These are phyloP conservation scores for Chytriomyces sp. DNA, from an alignment of 192 early-diverging fungal species.

Conservation along the genomic window DNA sequence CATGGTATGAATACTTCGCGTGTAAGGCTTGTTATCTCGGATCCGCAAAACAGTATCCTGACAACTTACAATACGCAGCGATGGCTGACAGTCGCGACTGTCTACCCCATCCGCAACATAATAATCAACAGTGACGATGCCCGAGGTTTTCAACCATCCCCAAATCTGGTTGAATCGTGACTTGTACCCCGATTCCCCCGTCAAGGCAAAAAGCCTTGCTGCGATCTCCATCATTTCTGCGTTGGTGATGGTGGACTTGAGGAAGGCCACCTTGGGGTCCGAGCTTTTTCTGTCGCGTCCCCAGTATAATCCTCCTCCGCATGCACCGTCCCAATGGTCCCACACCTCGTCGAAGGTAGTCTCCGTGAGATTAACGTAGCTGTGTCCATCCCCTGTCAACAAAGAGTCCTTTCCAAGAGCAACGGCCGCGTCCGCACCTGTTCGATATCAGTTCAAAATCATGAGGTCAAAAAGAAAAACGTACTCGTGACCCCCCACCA, in stretches of 20 bases:
- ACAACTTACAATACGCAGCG: too few relatives aligned
- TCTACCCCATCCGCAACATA: slow-evolving; percentile 12
- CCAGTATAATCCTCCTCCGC: slow-evolving; percentile 16
- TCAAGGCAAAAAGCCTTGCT: slow-evolving; percentile 10
- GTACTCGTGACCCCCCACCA: too few relatives aligned
- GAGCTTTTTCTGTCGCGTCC: too few relatives aligned
- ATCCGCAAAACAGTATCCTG: too few relatives aligned
- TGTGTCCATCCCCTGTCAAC: neutral
- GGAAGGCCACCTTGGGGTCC: neutral
- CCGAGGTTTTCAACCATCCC: slow-evolving; percentile 9
- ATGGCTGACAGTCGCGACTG: neutral
- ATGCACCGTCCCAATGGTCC: neutral
- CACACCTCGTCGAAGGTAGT: slow-evolving; percentile 10
- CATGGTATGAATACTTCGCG: slow-evolving; percentile 30
- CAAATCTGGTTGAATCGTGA: neutral
- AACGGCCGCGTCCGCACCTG: slow-evolving; percentile 9
- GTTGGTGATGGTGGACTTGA: slow-evolving; percentile 12
- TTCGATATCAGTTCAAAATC: too few relatives aligned
- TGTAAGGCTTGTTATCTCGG: neutral
- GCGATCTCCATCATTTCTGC: slow-evolving; percentile 17
- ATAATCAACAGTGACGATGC: slow-evolving; percentile 2
- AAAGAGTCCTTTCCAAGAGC: neutral
- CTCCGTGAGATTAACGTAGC: neutral
- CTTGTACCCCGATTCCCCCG: neutral
- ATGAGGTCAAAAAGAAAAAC: too few relatives aligned